Base-by-base conservation (phyloP, 1,284 basidiomycete species). In the Ceratobasidium sp. region DNA sequence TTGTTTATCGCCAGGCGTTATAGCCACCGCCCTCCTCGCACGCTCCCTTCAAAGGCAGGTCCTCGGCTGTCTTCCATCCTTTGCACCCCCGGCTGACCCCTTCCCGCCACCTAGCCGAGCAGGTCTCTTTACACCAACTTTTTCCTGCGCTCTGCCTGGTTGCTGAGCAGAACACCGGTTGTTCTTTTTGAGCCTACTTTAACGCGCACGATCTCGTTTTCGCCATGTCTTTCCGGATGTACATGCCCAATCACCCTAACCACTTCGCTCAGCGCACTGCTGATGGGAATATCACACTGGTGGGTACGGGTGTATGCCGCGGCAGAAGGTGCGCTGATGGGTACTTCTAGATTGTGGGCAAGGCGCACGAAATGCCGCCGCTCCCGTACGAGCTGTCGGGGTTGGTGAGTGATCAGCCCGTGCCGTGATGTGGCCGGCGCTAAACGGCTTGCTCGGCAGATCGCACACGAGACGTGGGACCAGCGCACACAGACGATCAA, bases 101-200 rank as follows among this genome's bases (percentile, higher is more conserved):
- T 62, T 8, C 31, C 48, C 41, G 41, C 22, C 14, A 3, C 13
- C 22, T 2, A 1, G n/a, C n/a, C 37, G 51, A 56, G 51, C 65
- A 54, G 49, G 51, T 34, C 43, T 51, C 24, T 11, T 29, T 37
- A 14, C 24, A 2, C 24, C 19, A 14, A 29, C 11, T 34, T 43
- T 53, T 27, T 22, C 56, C 51, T n/a, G 4, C 58, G 61, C 48
- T 68, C 39, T 24, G 65, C 65, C 65, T 68, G 65, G 65, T 56
- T 54, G 65, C 65, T 56, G 63, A 68, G 65, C 65, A 39, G 65
- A 27, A 68, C 65, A 68, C 65, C 37, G 65, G 65, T 43, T 68
- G 65, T 54, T 56, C 48, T 56, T 37, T 56, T 43, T 34, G 3
- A 59, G 19, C 34, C 14, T 59, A 13, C n/a, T 37, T 8, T 37